Evolutionary conservation across 202 grass and related monocot species (phyloP).

Genomic region (Panicum virgatum): DNA sequence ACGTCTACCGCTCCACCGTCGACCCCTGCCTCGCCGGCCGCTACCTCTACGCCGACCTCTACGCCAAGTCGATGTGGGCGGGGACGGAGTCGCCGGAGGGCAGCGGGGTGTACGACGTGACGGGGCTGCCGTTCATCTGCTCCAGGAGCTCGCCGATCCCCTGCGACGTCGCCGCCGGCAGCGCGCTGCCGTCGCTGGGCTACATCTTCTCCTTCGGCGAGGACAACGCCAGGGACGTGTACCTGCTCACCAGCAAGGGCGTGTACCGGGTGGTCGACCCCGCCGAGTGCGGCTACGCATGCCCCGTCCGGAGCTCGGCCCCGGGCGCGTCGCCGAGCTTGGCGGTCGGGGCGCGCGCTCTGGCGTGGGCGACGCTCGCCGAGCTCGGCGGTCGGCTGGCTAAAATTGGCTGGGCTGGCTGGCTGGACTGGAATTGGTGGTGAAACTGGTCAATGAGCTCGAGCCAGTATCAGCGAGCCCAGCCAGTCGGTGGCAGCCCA

Average conservation of each 20-base stretch:
- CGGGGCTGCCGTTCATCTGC: slow-evolving; percentile 56
- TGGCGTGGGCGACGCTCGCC: not conserved
- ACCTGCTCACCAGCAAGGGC: slow-evolving; percentile 76
- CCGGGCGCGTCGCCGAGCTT: not conserved
- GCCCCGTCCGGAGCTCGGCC: slow-evolving; percentile 65
- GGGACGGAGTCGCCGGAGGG: slow-evolving; percentile 54
- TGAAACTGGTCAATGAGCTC: too few species aligned
- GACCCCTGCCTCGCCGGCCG: slow-evolving; percentile 78
- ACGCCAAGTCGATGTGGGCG: slow-evolving; percentile 61
- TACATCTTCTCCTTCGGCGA: slow-evolving; percentile 82
- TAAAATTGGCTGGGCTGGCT: too few species aligned
- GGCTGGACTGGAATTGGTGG: too few species aligned
- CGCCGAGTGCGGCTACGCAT: slow-evolving; percentile 54
- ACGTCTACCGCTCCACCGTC: slow-evolving; percentile 67
- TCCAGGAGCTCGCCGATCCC: slow-evolving; percentile 69
- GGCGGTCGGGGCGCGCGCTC: not conserved
- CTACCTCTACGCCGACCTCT: slow-evolving; percentile 79
- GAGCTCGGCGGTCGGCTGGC: slow-evolving; percentile 2
- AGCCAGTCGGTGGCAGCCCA: too few species aligned
- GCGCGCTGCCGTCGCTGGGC: slow-evolving; percentile 66
- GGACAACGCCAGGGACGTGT: slow-evolving; percentile 71
- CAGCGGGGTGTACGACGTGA: slow-evolving; percentile 58
- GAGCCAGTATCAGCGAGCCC: too few species aligned
- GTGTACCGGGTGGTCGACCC: slow-evolving; percentile 82
- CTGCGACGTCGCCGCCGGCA: slow-evolving; percentile 61